Evolutionary conservation across 2,329 filamentous ascomycete genomes (phyloP).

Genomic region (Aspergillus novofumigatus): DNA sequence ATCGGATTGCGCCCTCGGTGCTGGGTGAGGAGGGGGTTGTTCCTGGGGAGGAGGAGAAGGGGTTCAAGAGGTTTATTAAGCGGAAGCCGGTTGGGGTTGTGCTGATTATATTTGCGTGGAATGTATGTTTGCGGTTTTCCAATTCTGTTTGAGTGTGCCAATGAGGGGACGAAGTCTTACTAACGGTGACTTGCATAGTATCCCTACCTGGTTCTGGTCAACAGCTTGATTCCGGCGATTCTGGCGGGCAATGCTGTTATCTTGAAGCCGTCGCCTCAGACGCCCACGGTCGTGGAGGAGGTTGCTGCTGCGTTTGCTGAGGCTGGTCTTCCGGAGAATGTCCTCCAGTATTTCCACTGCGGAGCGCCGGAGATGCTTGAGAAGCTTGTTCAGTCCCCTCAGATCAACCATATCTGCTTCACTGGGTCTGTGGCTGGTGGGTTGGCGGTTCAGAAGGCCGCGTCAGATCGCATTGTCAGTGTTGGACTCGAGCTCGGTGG

Average conservation of each 20-base stretch:
- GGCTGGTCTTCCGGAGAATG: slow-evolving; percentile 75
- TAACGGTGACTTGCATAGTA: slow-evolving; percentile 57
- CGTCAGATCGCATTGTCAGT: slow-evolving; percentile 75
- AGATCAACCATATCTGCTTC: slow-evolving; percentile 81
- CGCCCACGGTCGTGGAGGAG: slow-evolving; percentile 85
- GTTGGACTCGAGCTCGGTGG: slow-evolving; percentile 90
- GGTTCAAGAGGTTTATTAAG: slow-evolving; percentile 85
- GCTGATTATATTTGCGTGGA: slow-evolving; percentile 91
- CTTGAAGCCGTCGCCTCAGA: slow-evolving; percentile 91
- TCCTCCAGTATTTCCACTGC: slow-evolving; percentile 89
- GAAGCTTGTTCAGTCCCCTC: slow-evolving; percentile 69
- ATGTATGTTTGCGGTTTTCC: slow-evolving; percentile 57
- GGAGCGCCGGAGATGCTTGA: slow-evolving; percentile 75
- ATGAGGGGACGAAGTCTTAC: not conserved
- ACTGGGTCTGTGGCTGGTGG: slow-evolving; percentile 89
- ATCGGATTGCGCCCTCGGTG: slow-evolving; percentile 75
- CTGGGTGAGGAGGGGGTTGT: slow-evolving; percentile 63
- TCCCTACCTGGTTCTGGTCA: slow-evolving; percentile 88
- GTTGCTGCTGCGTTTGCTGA: slow-evolving; percentile 70
- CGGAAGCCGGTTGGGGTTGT: slow-evolving; percentile 86
- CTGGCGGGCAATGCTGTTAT: slow-evolving; percentile 88
- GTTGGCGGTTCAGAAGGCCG: slow-evolving; percentile 78
- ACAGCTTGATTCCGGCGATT: slow-evolving; percentile 87
- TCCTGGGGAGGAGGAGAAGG: slow-evolving; percentile 75
- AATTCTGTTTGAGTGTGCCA: not conserved